Percentiles rank a stretch among this genome's conserved stretches.
phyloP scores from a whole-genome alignment of 805 yeast genomes.

The Candida coleopterorum region DNA sequence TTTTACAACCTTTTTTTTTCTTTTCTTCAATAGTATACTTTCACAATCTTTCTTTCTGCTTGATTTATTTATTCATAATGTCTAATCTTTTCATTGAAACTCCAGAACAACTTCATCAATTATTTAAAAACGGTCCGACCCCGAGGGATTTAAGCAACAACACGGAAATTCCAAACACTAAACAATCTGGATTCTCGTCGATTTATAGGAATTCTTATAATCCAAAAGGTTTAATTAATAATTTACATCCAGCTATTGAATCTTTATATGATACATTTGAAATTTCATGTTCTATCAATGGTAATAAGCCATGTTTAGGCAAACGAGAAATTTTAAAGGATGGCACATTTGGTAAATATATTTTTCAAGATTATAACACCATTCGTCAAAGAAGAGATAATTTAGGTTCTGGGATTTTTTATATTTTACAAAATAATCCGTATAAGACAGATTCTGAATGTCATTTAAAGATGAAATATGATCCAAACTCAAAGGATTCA shows the following conservation, averaged over 20 bases:
- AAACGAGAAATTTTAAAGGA: conserved; percentile 25
- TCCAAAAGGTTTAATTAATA: conserved; percentile 21
- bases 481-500: conserved; percentile 13
- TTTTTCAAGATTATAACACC: conserved; percentile 22
- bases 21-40: too few relatives aligned
- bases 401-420: conserved; percentile 37
- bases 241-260: conserved; percentile 38
- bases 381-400: conserved; percentile 20
- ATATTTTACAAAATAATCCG: conserved; percentile 29
- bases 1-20: too few relatives aligned
- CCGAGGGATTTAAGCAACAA: conserved; percentile 7
- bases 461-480: conserved; percentile 4
- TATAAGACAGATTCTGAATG: conserved; percentile 20
- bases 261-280: conserved; percentile 45
- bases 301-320: conserved; percentile 44
- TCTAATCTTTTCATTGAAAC: conserved; percentile 11
- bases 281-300: conserved; percentile 33
- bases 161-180: conserved; percentile 14
- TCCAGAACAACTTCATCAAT: conserved; percentile 10
- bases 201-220: conserved; percentile 24
- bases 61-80: background rate
- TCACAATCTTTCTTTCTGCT: too few relatives aligned
- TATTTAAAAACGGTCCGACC: conserved; percentile 10
- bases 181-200: conserved; percentile 21
- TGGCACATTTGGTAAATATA: conserved; percentile 29